Evolutionary conservation across 345 rosid genomes (phyloP).

Genomic region (Bruguiera gymnorhiza): DNA sequence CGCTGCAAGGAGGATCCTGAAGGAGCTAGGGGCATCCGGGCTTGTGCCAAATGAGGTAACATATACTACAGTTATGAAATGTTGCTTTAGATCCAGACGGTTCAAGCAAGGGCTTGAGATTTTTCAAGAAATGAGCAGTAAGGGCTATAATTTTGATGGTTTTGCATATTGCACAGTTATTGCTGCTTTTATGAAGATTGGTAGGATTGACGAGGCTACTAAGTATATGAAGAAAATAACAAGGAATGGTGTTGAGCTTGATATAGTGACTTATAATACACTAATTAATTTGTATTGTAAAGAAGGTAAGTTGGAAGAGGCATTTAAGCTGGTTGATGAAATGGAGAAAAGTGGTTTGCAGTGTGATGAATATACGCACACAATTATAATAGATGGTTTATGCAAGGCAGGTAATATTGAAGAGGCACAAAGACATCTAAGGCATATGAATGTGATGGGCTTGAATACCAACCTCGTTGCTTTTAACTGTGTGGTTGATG

Average conservation of each 20-base stretch:
- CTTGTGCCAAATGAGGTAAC: slow-evolving; percentile 61
- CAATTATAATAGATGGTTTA: slow-evolving; percentile 69
- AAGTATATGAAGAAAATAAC: slow-evolving; percentile 40
- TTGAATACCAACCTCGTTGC: slow-evolving; percentile 51
- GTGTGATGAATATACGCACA: slow-evolving; percentile 72
- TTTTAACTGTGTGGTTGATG: slow-evolving; percentile 61
- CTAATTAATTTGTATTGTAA: slow-evolving; percentile 59
- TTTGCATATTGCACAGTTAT: slow-evolving; percentile 65
- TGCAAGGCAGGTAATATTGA: slow-evolving; percentile 56
- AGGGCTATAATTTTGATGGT: slow-evolving; percentile 75
- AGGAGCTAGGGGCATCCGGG: slow-evolving; percentile 52
- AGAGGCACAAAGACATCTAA: slow-evolving; percentile 52
- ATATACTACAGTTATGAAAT: slow-evolving; percentile 64
- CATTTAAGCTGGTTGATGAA: slow-evolving; percentile 49
- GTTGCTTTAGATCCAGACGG: slow-evolving; percentile 52
- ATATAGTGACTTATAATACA: slow-evolving; percentile 71
- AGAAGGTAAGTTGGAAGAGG: slow-evolving; percentile 54
- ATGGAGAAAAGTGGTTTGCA: slow-evolving; percentile 54
- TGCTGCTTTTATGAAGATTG: slow-evolving; percentile 61
- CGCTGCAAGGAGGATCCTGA: slow-evolving; percentile 53
- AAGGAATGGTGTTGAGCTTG: slow-evolving; percentile 54
- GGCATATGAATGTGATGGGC: slow-evolving; percentile 47
- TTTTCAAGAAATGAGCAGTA: slow-evolving; percentile 49
- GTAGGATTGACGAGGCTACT: slow-evolving; percentile 48
- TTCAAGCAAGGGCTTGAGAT: slow-evolving; percentile 60